Conservation (phyloP, 2,329 filamentous ascomycete species). For the Basipetospora chlamydospora region DNA sequence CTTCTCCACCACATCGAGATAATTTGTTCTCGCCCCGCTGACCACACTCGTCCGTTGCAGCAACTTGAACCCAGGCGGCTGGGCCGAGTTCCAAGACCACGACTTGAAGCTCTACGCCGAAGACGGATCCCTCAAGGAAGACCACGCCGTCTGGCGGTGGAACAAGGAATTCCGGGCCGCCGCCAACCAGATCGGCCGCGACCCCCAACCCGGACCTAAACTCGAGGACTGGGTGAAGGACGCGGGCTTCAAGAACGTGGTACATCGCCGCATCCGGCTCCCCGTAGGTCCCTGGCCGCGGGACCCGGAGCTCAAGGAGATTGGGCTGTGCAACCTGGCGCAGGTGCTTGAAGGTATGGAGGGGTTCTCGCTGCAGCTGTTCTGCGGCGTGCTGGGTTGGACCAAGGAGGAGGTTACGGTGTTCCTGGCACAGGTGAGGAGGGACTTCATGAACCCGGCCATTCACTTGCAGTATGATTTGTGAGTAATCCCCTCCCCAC, state of each 20-base stretch:
- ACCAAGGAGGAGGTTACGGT: constrained; percentile 35
- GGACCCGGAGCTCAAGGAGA: constrained; percentile 24
- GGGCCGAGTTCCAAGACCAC: constrained; percentile 38
- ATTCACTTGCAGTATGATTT: constrained; percentile 15
- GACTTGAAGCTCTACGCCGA: constrained; percentile 25
- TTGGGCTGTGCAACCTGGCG: constrained; percentile 30
- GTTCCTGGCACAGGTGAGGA: constrained; percentile 1
- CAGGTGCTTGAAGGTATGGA: constrained; percentile 28
- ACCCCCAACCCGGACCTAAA: constrained; percentile 19
- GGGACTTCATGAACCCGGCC: constrained; percentile 4
- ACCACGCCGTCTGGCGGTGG: constrained; percentile 25
- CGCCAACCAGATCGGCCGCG: constrained; percentile 20
- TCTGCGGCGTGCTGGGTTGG: constrained; percentile 24
- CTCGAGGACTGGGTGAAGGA: constrained; percentile 25
- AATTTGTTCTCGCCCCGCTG: neutral
- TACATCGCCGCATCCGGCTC: constrained; percentile 22
- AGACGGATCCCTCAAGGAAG: constrained; percentile 25
- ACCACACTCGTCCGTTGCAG: constrained; percentile 15
- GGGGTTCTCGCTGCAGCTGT: constrained; percentile 26
- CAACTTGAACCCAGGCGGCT: constrained; percentile 34
- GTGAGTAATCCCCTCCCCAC: constrained; percentile 8
- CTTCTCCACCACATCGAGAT: neutral
- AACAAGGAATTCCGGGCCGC: constrained; percentile 24
- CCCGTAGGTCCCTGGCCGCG: constrained; percentile 41
- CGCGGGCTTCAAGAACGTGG: constrained; percentile 1